Evolutionary conservation across 2,329 filamentous ascomycete species (phyloP), one percentile per base, ranked within the genome.

Genomic region (Hymenoscyphus albidus): DNA sequence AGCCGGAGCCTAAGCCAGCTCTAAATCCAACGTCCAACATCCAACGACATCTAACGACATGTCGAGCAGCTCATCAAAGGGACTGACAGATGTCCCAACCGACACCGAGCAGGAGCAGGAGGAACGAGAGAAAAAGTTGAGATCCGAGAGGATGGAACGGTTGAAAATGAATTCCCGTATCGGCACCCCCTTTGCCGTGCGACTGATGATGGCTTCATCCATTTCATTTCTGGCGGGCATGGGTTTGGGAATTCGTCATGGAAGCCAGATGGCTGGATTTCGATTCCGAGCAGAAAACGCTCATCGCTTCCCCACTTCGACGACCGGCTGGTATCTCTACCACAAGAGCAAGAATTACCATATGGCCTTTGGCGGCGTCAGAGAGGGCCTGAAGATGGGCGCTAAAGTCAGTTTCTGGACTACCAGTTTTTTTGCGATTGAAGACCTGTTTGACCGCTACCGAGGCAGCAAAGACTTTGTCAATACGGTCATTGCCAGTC

Each of bases 341-440:
- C 94, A 98, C 81, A 97, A 97, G 79, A 92, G 88, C 75, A 98
- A 98, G 78, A 98, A 97, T 78, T 98, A 99, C 80, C 87, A 92
- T 72, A 85, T 90, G 61, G 88, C 91, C 72, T 83, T 90, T 27
- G 91, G 90, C 5, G 94, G 90, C 0, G 80, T 96, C 18, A 86
- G 86, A 61, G 92, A 96, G 73, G 95, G 92, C 0, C 71, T 92
- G 59, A 87, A 84, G 69, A 91, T 95, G 83, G 93, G 90, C 1
- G 75, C 80, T 39, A 87, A 85, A 70, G 82, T 96, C 5, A 85
- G 86, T 4, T 80, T 89, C 57, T 93, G 93, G 85, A 90, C 87
- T 2, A 83, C 86, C 18, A 80, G 90, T 59, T 95, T 96, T 73
- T 88, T 96, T 73, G 81, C 87, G 6, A 85, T 95, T 59, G 95